A percentile compares a stretch with the other conserved stretches of the same genome.
These are phyloP conservation scores for Tieghemostelium lacteum DNA, from an alignment of 78 protist genomes.

Conservation along the genomic window DNA sequence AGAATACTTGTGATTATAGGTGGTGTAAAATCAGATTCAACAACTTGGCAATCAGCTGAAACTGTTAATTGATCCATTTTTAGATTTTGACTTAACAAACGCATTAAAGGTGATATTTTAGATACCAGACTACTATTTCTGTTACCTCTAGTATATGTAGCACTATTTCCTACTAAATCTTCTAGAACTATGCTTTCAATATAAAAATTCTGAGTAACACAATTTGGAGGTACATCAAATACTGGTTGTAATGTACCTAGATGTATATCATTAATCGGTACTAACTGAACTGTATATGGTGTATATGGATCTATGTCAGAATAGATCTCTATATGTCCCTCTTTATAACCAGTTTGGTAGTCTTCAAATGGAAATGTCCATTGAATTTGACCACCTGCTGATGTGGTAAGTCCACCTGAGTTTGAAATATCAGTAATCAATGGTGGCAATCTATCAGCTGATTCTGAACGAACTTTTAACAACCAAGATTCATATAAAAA, in stretches of 20 bases:
- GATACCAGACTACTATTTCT: neutral
- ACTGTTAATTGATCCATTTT: neutral
- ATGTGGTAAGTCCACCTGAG: too few species aligned
- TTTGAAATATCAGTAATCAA: neutral
- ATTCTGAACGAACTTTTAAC: neutral
- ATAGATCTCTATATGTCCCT: too few species aligned
- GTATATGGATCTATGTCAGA: too few species aligned
- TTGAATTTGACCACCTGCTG: too few species aligned
- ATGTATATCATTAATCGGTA: neutral
- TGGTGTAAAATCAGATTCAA: neutral
- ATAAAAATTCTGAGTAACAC: too few species aligned
- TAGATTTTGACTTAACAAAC: neutral
- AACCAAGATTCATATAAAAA: neutral
- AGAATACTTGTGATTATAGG: too few species aligned
- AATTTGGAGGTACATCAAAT: too few species aligned
- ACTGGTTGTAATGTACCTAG: neutral
- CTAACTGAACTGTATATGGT: too few species aligned
- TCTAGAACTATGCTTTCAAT: too few species aligned
- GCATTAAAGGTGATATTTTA: neutral
- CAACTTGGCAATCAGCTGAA: neutral
- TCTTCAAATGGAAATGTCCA: neutral
- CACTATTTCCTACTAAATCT: too few species aligned
- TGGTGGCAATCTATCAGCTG: constrained; percentile 8
- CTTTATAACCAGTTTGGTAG: neutral
- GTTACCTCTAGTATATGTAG: too few species aligned